Evolutionary conservation across 176 grass and related monocot species (phyloP), one percentile per base, ranked within the genome.

Genomic region (Carex kokanica): DNA sequence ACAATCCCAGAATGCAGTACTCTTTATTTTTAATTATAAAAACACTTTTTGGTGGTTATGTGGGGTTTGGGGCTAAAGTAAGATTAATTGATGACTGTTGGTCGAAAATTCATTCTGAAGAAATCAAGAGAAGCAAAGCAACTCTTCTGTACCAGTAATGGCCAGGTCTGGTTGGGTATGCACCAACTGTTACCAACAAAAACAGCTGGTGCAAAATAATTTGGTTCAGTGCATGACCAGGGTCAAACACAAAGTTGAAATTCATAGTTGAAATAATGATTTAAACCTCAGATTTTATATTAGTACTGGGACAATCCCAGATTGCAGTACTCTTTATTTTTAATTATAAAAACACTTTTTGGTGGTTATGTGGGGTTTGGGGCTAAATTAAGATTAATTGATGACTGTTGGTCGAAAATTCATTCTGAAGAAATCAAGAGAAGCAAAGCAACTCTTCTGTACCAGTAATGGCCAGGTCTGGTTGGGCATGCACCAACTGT

Each of bases 101-200:
- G 49, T 77, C 7, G 11, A 77, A 54, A 77, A 16, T 77, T 75
- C 2, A 77, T 2, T 77, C n/a, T 1, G 11, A 51, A 74, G 20
- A 51, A 74, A 74, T 12, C 3, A 41, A 52, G 18, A 43, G 40
- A 73, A 73, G 3, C 20, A 49, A 73, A 73, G 9, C 20, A 49
- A 74, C 72, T 77, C 72, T 77, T 31, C 24, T 23, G 72, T 54
- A 77, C 72, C 72, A 77, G 47, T 77, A 54, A 3, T 25, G 23
- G 10, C 10, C 45, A 2, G 45, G 45, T 49, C 9, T 8, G 24
- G 67, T 45, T 16, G 2, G 16, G 15, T 2, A 21, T 71, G 34
- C 17, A 77, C 47, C 11, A 77, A 77, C 72, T 8, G 47, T 23
- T 54, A 77, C 10, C 72, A 77, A 77, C 49, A 77, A 54, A 77